Conservation (phyloP, 148 eudicot species). For the Rhododendron henanense region DNA sequence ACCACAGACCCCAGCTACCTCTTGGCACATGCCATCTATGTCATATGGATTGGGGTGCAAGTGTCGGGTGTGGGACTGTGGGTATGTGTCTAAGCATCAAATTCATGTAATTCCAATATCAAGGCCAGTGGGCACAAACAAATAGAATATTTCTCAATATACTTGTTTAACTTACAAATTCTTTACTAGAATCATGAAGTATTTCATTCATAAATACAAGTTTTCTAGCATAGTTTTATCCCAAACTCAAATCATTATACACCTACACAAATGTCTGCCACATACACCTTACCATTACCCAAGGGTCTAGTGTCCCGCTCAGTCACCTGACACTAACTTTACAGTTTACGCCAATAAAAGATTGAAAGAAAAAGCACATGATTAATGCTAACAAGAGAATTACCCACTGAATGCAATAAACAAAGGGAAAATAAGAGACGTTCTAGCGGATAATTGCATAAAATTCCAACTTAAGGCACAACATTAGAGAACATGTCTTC, state of each 20-base stretch:
- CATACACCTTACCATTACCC: not conserved
- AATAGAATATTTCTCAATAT: not conserved
- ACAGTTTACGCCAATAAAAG: not conserved
- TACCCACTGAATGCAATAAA: not conserved
- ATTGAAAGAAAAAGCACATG: not conserved
- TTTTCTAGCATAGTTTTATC: not conserved
- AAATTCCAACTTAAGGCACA: not conserved
- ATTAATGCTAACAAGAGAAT: not conserved
- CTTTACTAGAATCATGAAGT: not conserved
- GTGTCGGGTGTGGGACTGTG: not conserved
- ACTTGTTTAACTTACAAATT: not conserved
- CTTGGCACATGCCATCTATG: not conserved
- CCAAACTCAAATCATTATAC: not conserved
- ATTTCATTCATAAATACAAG: not conserved
- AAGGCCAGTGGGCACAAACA: not conserved
- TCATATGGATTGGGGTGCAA: not conserved
- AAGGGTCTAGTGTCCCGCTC: not conserved
- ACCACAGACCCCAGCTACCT: not conserved
- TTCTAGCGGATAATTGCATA: not conserved
- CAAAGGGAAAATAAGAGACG: not conserved
- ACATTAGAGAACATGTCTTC: not conserved
- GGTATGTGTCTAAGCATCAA: not conserved
- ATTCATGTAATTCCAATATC: not conserved
- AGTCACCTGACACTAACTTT: not conserved
- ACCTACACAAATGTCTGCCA: not conserved